phyloP scores from a whole-genome alignment of 2,329 filamentous ascomycete species.

The Xenoacremonium recifei region DNA sequence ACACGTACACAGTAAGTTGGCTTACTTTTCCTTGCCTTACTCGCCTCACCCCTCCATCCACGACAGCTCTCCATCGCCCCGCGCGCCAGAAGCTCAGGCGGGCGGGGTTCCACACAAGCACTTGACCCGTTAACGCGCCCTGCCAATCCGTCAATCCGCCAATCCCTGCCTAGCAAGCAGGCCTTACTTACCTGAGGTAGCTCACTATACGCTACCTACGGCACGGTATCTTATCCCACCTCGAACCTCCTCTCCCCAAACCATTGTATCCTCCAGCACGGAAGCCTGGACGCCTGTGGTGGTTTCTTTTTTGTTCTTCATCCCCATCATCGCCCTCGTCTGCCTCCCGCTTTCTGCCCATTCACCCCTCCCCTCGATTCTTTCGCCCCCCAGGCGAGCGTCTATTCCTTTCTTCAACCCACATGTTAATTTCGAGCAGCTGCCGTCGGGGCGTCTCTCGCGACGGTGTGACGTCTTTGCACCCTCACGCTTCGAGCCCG shows the following conservation, averaged over 20 bases:
- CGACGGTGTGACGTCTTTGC: constrained; percentile 50
- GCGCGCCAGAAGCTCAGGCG: no score
- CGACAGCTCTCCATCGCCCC: constrained; percentile 1
- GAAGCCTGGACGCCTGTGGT: constrained; percentile 8
- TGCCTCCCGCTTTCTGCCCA: neutral
- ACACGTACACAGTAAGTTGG: no score
- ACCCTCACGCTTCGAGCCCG: constrained; percentile 43
- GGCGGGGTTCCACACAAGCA: constrained; percentile 39
- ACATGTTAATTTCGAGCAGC: constrained; percentile 58
- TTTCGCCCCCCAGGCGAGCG: constrained; percentile 19
- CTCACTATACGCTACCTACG: no score
- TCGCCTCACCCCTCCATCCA: neutral
- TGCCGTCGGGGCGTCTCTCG: constrained; percentile 53
- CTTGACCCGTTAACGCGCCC: constrained; percentile 24
- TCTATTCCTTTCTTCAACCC: constrained; percentile 33
- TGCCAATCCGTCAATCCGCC: constrained; percentile 33
- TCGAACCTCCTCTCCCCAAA: constrained; percentile 19
- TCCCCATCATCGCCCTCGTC: constrained; percentile 3
- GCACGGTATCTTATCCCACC: constrained; percentile 19
- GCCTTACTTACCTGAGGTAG: no score
- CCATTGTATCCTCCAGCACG: constrained; percentile 13
- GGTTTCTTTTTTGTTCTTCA: constrained; percentile 10
- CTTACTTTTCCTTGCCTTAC: no score
- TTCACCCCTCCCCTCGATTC: constrained; percentile 10
- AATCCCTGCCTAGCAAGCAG: constrained; percentile 17